Percentiles rank a stretch among this genome's conserved stretches.
phyloP scores from a whole-genome alignment of 2,329 filamentous ascomycete species.

The Aspergillus novoparasiticus region DNA sequence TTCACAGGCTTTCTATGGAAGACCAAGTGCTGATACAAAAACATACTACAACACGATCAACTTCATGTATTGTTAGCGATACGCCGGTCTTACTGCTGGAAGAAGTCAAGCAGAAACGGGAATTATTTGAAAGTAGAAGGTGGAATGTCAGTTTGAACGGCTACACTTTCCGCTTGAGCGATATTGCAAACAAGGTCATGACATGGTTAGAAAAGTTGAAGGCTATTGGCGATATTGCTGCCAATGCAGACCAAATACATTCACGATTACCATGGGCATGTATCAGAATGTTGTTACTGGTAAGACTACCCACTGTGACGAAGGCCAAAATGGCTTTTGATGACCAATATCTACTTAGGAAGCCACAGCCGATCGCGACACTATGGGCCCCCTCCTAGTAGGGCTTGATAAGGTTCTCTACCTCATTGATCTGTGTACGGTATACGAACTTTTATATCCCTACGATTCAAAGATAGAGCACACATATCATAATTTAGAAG shows the following conservation, averaged over 20 bases:
- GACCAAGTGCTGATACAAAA: background rate
- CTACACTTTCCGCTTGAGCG: background rate
- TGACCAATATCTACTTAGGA: background rate
- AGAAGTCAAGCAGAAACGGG: background rate
- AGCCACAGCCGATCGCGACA: background rate
- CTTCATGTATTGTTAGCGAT: background rate
- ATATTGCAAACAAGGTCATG: background rate
- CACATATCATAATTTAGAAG: background rate
- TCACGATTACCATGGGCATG: background rate
- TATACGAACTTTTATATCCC: background rate
- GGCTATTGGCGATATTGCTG: background rate
- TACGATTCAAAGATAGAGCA: background rate
- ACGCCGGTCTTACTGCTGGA: background rate
- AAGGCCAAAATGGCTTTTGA: background rate
- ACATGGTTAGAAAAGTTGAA: background rate
- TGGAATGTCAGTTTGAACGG: background rate
- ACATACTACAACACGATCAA: background rate
- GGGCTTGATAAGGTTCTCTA: background rate
- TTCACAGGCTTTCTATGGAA: background rate
- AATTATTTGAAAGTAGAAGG: background rate
- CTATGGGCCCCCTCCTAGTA: background rate
- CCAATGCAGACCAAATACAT: background rate
- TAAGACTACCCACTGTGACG: background rate
- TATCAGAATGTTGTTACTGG: background rate
- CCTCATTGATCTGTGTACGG: background rate